Evolutionary conservation across 2,329 filamentous ascomycete species (phyloP).

Genomic region (Colletotrichum truncatum): DNA sequence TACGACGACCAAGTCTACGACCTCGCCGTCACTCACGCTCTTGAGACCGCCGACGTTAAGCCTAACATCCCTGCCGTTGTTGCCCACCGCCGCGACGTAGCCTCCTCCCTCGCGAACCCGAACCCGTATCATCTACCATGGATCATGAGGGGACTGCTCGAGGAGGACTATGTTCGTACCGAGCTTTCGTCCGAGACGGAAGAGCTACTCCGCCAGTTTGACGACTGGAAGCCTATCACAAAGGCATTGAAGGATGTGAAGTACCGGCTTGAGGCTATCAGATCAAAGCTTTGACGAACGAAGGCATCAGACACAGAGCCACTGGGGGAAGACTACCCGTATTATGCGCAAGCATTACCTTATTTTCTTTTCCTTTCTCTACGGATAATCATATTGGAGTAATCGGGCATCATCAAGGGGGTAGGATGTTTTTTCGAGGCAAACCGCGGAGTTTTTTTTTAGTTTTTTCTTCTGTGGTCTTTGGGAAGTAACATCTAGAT

Average conservation of each 20-base stretch:
- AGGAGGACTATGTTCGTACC: conserved; percentile 89
- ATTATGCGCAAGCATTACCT: no score
- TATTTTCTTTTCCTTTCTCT: background rate
- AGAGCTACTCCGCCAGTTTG: conserved; percentile 85
- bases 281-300: conserved; percentile 74
- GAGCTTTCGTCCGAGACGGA: conserved; percentile 81
- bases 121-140: conserved; percentile 95
- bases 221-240: conserved; percentile 89
- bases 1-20: conserved; percentile 89
- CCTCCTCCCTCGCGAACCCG: conserved; percentile 53
- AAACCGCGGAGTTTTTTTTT: no score
- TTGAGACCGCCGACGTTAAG: conserved; percentile 72
- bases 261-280: conserved; percentile 89
- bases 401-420: background rate
- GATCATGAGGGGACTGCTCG: conserved; percentile 92
- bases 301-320: no score
- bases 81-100: conserved; percentile 28
- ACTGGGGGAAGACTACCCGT: background rate
- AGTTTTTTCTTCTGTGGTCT: no score
- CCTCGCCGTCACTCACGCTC: conserved; percentile 75
- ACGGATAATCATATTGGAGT: no score
- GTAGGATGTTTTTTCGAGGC: no score
- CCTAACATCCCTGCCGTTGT: conserved; percentile 40
- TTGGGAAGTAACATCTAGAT: background rate
- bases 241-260: conserved; percentile 97